These are phyloP conservation scores for Sporodiniella umbellata DNA, from an alignment of 371 early-diverging fungal species.

Conservation along the genomic window DNA sequence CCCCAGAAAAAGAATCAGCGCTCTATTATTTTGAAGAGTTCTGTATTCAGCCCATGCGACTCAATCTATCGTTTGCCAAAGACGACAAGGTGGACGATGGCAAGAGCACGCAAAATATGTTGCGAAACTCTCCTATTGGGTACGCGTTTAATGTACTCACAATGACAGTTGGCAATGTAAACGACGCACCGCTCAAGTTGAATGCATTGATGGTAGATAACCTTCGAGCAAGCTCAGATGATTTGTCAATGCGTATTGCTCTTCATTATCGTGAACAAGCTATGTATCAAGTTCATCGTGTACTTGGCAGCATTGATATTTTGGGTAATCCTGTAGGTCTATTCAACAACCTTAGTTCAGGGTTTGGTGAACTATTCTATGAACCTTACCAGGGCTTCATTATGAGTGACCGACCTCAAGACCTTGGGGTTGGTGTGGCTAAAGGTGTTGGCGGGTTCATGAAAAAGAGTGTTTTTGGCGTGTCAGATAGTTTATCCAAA, in stretches of 20 bases:
- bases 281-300: slow-evolving; percentile 78
- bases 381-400: slow-evolving; percentile 90
- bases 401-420: slow-evolving; percentile 84
- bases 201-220: slow-evolving; percentile 84
- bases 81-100: slow-evolving; percentile 51
- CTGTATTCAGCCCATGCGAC: slow-evolving; percentile 82
- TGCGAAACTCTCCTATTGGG: slow-evolving; percentile 26
- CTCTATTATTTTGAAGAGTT: slow-evolving; percentile 86
- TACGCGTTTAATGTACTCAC: slow-evolving; percentile 77
- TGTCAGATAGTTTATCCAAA: slow-evolving; percentile 80
- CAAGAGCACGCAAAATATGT: slow-evolving; percentile 1
- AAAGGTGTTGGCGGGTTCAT: slow-evolving; percentile 56
- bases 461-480: slow-evolving; percentile 86
- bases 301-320: slow-evolving; percentile 87
- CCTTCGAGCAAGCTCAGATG: slow-evolving; percentile 63
- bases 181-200: slow-evolving; percentile 80
- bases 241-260: slow-evolving; percentile 29
- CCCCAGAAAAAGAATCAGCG: slow-evolving; percentile 48
- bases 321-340: slow-evolving; percentile 91
- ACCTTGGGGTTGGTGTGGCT: slow-evolving; percentile 83
- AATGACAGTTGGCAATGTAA: slow-evolving; percentile 87
- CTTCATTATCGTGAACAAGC: slow-evolving; percentile 76
- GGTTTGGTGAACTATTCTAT: slow-evolving; percentile 87
- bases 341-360: slow-evolving; percentile 81
- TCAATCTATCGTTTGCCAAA: slow-evolving; percentile 80